Evolutionary conservation across 2,329 filamentous ascomycete species (phyloP).

Genomic region (Fusarium ramigenum): DNA sequence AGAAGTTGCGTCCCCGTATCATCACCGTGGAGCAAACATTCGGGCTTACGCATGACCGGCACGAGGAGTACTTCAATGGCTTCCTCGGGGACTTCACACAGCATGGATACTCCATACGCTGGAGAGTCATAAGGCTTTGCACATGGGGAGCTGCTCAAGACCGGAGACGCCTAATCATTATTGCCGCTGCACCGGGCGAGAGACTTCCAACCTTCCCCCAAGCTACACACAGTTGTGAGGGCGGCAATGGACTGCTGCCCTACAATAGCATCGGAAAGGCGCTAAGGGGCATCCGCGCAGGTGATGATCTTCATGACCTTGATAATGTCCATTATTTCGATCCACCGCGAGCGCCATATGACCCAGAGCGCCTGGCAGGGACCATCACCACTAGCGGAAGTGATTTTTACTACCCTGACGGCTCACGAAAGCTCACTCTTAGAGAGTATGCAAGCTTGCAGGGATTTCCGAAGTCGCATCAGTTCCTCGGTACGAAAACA

Average conservation of each 20-base stretch:
- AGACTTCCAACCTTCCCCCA: conserved; percentile 71
- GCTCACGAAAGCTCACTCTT: conserved; percentile 69
- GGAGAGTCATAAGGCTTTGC: conserved; percentile 66
- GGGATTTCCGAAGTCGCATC: conserved; percentile 71
- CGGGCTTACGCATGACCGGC: conserved; percentile 66
- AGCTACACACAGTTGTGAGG: conserved; percentile 64
- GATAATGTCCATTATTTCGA: conserved; percentile 39
- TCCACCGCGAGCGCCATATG: conserved; percentile 51
- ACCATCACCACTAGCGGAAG: conserved; percentile 74
- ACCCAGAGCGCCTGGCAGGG: conserved; percentile 58
- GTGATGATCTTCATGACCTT: conserved; percentile 54
- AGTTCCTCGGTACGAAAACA: conserved; percentile 58
- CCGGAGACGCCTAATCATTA: conserved; percentile 63
- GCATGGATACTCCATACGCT: conserved; percentile 74
- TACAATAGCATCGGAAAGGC: conserved; percentile 58
- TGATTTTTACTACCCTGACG: conserved; percentile 72
- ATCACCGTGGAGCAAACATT: conserved; percentile 84
- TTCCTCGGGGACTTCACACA: conserved; percentile 72
- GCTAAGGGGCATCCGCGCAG: conserved; percentile 47
- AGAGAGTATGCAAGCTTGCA: conserved; percentile 76
- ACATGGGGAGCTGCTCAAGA: conserved; percentile 62
- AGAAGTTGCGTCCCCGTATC: conserved; percentile 69
- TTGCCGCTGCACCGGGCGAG: conserved; percentile 75
- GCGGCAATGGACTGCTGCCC: conserved; percentile 47
- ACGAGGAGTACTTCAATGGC: conserved; percentile 64